Percentiles rank a stretch among this genome's conserved stretches.
These are phyloP conservation scores for Eragrostis nindensis DNA, from an alignment of 176 grass and related monocot genomes.

Conservation along the genomic window DNA sequence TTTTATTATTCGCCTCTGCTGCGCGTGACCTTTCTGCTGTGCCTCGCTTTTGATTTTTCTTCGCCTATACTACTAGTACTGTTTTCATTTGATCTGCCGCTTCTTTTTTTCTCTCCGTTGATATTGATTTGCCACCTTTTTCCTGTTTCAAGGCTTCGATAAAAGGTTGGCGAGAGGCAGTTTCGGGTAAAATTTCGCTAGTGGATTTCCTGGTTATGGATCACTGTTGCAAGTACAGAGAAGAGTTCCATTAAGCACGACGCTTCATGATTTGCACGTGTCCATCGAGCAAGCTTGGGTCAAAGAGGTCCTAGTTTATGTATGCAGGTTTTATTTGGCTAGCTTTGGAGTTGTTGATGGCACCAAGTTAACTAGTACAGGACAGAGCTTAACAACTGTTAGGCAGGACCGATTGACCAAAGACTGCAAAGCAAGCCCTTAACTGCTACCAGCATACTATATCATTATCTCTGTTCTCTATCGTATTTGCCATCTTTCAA, in stretches of 20 bases:
- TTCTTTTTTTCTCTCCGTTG: background rate
- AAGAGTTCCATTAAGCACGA: background rate
- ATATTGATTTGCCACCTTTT: background rate
- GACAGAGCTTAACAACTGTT: constrained; percentile 37
- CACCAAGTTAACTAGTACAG: no score
- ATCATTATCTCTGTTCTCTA: no score
- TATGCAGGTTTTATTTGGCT: background rate
- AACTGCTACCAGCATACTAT: background rate
- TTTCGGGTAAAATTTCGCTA: background rate
- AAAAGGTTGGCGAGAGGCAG: background rate
- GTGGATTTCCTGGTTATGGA: background rate
- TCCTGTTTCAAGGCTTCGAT: background rate
- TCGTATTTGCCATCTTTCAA: no score
- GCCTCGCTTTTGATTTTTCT: background rate
- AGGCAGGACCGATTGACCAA: constrained; percentile 5
- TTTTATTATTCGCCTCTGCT: background rate
- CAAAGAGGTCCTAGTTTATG: background rate
- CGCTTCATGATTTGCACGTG: background rate
- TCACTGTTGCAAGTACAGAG: background rate
- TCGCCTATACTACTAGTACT: background rate
- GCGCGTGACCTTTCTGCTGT: constrained; percentile 2
- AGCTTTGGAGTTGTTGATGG: no score
- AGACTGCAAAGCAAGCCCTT: constrained; percentile 15
- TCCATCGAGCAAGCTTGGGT: background rate
- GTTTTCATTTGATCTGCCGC: background rate